These are phyloP conservation scores for Phoma herbarum DNA, from an alignment of 2,329 filamentous ascomycete genomes.

Conservation along the genomic window DNA sequence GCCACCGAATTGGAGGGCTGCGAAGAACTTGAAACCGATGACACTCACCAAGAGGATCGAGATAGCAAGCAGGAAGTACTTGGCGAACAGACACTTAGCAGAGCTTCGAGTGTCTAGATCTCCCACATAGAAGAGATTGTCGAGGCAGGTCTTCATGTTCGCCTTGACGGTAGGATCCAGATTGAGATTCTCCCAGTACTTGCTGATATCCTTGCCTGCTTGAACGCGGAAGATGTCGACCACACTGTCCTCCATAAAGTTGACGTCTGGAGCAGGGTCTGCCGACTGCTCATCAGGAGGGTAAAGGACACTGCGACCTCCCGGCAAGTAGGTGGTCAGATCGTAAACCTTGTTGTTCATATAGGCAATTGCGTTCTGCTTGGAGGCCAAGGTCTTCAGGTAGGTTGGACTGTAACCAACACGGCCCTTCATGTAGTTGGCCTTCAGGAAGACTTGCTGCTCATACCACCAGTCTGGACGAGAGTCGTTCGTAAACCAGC, in stretches of 20 bases:
- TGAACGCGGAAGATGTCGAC: constrained; percentile 78
- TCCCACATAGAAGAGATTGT: constrained; percentile 95
- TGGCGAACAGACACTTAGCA: constrained; percentile 81
- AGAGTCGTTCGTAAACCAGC: constrained; percentile 80
- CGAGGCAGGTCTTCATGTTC: constrained; percentile 82
- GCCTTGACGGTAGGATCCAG: constrained; percentile 65
- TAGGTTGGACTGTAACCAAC: constrained; percentile 85
- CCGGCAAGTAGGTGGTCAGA: constrained; percentile 80
- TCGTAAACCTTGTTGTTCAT: constrained; percentile 86
- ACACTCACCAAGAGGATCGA: constrained; percentile 81
- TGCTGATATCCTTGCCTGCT: constrained; percentile 80
- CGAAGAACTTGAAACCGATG: constrained; percentile 95
- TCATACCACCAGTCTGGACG: constrained; percentile 93
- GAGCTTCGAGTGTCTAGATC: constrained; percentile 93
- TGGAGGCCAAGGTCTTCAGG: constrained; percentile 73
- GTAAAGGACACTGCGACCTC: constrained; percentile 73
- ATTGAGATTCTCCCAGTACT: constrained; percentile 78
- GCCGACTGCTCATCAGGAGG: constrained; percentile 59
- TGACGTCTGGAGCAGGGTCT: constrained; percentile 58
- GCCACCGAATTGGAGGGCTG: constrained; percentile 89
- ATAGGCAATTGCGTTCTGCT: constrained; percentile 75
- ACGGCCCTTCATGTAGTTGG: constrained; percentile 84
- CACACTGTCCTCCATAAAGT: constrained; percentile 84
- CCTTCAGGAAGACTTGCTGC: constrained; percentile 79
- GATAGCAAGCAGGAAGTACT: constrained; percentile 87